Evolutionary conservation across 805 yeast genomes (phyloP).

Genomic region (Suhomyces kilbournensis): DNA sequence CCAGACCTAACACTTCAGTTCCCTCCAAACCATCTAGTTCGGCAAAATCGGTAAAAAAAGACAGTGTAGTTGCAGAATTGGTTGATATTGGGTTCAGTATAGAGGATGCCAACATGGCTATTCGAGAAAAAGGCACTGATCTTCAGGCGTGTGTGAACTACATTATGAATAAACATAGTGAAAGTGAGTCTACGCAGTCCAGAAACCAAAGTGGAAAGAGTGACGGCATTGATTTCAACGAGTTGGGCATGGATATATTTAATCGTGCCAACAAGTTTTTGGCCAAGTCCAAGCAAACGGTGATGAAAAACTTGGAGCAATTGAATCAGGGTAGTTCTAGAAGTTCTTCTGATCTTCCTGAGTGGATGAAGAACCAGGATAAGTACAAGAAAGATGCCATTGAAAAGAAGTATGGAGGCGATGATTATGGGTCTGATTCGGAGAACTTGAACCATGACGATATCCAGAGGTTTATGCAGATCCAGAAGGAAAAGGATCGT

Average conservation of each 20-base stretch:
- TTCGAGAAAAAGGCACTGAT: slow-evolving; percentile 56
- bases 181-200: background rate
- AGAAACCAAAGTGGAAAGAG: background rate
- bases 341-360: slow-evolving; percentile 44
- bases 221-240: slow-evolving; percentile 33
- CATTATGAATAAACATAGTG: slow-evolving; percentile 48
- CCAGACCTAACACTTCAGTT: background rate
- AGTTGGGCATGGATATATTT: slow-evolving; percentile 53
- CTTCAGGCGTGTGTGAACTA: slow-evolving; percentile 63
- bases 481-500: slow-evolving; percentile 35
- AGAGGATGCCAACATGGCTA: slow-evolving; percentile 58
- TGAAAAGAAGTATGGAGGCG: slow-evolving; percentile 26
- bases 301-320: slow-evolving; percentile 61
- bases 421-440: slow-evolving; percentile 47
- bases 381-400: slow-evolving; percentile 42
- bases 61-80: slow-evolving; percentile 60
- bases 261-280: slow-evolving; percentile 59
- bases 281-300: slow-evolving; percentile 56
- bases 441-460: slow-evolving; percentile 45
- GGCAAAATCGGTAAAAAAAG: slow-evolving; percentile 21
- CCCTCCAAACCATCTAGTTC: no score
- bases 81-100: slow-evolving; percentile 77
- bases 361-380: slow-evolving; percentile 70
- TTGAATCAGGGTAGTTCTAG: slow-evolving; percentile 23
- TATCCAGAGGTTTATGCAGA: slow-evolving; percentile 36